Conservation (phyloP, 805 yeast genomes). For the Lipomyces orientalis region DNA sequence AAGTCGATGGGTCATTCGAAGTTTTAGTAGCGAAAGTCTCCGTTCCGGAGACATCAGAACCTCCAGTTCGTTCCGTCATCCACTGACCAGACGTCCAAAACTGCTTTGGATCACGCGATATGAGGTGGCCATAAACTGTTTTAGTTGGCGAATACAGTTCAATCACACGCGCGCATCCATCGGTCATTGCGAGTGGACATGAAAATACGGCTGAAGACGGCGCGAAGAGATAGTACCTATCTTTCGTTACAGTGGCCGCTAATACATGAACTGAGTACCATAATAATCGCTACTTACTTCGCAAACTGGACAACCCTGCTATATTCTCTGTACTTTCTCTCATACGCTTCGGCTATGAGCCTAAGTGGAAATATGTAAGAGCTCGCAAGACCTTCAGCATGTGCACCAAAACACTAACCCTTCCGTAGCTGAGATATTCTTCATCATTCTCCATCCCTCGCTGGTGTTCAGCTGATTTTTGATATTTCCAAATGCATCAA, state of each 20-base stretch:
- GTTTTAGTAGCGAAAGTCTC: slow-evolving; percentile 41
- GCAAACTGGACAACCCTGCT: slow-evolving; percentile 42
- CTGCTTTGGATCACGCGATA: slow-evolving; percentile 40
- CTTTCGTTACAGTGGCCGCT: too few relatives aligned
- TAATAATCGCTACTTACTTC: slow-evolving; percentile 8
- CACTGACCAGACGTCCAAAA: slow-evolving; percentile 47
- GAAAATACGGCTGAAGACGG: slow-evolving; percentile 45
- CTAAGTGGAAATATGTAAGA: slow-evolving; percentile 35
- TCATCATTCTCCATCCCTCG: slow-evolving; percentile 43
- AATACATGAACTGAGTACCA: not conserved
- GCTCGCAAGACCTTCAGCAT: too few relatives aligned
- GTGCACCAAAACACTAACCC: slow-evolving; percentile 14
- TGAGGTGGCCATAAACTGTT: slow-evolving; percentile 37
- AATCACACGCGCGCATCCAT: slow-evolving; percentile 45
- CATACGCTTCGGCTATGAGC: slow-evolving; percentile 42
- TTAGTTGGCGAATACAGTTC: slow-evolving; percentile 32
- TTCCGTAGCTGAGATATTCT: slow-evolving; percentile 33
- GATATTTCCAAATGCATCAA: slow-evolving; percentile 43
- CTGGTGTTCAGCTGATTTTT: slow-evolving; percentile 41
- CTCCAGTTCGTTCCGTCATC: slow-evolving; percentile 47
- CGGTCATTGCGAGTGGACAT: slow-evolving; percentile 47
- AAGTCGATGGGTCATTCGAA: slow-evolving; percentile 15
- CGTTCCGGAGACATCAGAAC: slow-evolving; percentile 43
- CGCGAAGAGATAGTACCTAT: slow-evolving; percentile 39
- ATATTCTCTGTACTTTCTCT: slow-evolving; percentile 37